A percentile compares a stretch with the other conserved stretches of the same genome.
Conservation (phyloP, 1,284 basidiomycete genomes). For the Amylostereum chailletii region DNA sequence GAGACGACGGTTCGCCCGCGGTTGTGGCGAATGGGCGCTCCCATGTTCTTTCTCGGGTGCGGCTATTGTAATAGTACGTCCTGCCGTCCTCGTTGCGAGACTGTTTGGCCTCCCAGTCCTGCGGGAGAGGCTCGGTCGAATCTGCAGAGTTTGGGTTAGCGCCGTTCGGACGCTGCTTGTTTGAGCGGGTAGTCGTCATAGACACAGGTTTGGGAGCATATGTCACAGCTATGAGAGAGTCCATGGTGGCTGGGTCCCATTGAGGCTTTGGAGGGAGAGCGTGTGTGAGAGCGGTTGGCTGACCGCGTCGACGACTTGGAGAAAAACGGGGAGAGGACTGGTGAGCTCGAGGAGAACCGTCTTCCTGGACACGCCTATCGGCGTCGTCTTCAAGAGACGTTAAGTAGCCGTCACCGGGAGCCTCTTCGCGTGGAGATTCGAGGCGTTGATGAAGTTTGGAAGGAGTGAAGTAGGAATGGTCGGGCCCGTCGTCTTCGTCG, state of each 20-base stretch:
- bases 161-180: conserved; percentile 27
- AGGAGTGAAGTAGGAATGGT: conserved; percentile 19
- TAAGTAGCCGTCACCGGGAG: conserved; percentile 9
- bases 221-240: conserved; percentile 25
- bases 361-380: not conserved
- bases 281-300: conserved; percentile 33
- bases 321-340: not conserved
- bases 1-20: conserved; percentile 14
- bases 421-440: not conserved
- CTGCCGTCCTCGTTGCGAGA: conserved; percentile 32
- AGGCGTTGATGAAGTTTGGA: conserved; percentile 20
- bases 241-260: too few relatives aligned
- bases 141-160: conserved; percentile 22
- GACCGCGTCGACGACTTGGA: not conserved
- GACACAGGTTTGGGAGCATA: conserved; percentile 45
- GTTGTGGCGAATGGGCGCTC: conserved; percentile 28
- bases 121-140: conserved; percentile 33
- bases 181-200: conserved; percentile 44
- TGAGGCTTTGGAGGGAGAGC: conserved; percentile 65
- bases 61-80: conserved; percentile 53
- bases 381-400: conserved; percentile 11
- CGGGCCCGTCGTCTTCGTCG: conserved; percentile 52
- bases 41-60: conserved; percentile 55
- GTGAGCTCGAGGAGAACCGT: conserved; percentile 1
- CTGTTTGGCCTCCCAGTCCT: conserved; percentile 52